Conservation (phyloP, 768 basidiomycete genomes). For the Hebeloma cylindrosporum region DNA sequence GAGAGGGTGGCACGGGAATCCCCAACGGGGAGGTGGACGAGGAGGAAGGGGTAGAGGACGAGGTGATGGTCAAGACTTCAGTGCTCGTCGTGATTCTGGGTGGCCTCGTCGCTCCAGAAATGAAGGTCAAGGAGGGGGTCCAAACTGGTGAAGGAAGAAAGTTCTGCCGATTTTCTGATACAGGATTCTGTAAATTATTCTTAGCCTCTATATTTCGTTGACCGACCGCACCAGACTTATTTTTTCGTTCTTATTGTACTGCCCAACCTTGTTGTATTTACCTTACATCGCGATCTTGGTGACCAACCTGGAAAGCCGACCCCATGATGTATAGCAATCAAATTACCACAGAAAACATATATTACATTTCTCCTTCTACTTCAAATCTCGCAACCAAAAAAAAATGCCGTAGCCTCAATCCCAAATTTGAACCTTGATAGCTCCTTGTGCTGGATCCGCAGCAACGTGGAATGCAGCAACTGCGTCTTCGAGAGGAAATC, state of each 20-base stretch:
- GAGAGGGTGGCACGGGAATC: conserved; percentile 34
- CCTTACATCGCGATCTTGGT: too few species aligned
- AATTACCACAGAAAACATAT: not conserved
- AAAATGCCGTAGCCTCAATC: conserved; percentile 38
- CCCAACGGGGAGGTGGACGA: conserved; percentile 33
- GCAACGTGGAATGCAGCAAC: conserved; percentile 78
- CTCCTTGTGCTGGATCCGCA: conserved; percentile 63
- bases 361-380: not conserved
- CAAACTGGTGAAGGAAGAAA: conserved; percentile 22
- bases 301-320: too few species aligned
- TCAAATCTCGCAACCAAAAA: conserved; percentile 1
- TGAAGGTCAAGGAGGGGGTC: conserved; percentile 25
- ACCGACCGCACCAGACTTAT: too few species aligned
- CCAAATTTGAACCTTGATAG: conserved; percentile 68
- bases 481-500: conserved; percentile 70
- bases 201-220: too few species aligned
- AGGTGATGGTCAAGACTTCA: conserved; percentile 26
- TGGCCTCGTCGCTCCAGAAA: conserved; percentile 53
- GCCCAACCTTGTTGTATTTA: too few species aligned
- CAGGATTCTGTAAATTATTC: too few species aligned
- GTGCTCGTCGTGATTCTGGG: conserved; percentile 48
- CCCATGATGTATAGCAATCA: too few species aligned
- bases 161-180: too few species aligned
- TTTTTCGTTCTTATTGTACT: too few species aligned
- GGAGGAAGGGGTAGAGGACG: conserved; percentile 29